Evolutionary conservation across 345 rosid species (phyloP), one percentile per base, ranked within the genome.

Genomic region (Citrus sp.): DNA sequence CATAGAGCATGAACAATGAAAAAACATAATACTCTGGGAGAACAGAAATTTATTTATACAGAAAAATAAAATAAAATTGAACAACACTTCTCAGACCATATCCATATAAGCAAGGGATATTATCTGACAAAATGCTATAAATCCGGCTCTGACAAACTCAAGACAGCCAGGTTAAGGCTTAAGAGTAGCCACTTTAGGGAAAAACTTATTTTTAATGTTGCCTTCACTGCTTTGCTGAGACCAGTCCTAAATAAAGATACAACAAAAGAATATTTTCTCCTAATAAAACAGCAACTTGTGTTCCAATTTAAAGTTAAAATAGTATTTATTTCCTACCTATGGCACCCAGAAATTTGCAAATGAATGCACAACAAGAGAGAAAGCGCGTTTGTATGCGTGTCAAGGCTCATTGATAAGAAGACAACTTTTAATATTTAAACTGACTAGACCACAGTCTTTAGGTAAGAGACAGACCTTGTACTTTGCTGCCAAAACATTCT

Each of bases 401-500:
- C 63, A 73, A 27, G 66, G 79, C 67, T 77, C 80, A 76, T 74
- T 80, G 73, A 76, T 58, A 80, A 77, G 70, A 67, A 75, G 18
- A 71, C 68, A 80, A 79, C 60, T 78, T 68, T 19, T 67, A 64
- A 76, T 74, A 37, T 27, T 71, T 76, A 76, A 74, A 69, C 54
- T 74, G 71, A 78, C 76, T 37, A 37, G 67, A 64, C 49, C 38
- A 69, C 63, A 80, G 72, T 75, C 66, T 74, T 79, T 78, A 72
- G 81, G 80, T 24, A 66, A 68, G 35, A 73, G 59, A 94, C 32
- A 71, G 42, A 96, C 97, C 98, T 96, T 94, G 90, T 96, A 96
- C 85, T 94, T 92, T 84, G 92, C 87, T 83, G 99, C 97, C 86
- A 90, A 87, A 73, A 96, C 97, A 88, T 90, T 91, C 90, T 96